Conservation (phyloP, 495 filamentous ascomycete genomes). For the Rhypophila decipiens region DNA sequence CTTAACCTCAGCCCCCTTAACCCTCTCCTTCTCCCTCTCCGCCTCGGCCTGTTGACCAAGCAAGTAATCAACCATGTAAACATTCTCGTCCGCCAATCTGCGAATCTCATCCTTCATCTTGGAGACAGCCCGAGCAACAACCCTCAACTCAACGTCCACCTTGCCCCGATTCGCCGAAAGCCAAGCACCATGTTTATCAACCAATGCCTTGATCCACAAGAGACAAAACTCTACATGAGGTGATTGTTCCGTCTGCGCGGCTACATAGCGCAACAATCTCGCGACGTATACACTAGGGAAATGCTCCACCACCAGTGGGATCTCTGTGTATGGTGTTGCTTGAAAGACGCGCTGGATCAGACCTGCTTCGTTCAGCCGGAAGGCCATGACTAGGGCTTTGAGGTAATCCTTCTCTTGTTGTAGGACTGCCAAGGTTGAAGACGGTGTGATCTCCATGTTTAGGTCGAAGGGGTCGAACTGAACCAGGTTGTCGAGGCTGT, state of each 20-base stretch:
- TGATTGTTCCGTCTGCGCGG: slow-evolving; percentile 76
- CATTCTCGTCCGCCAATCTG: slow-evolving; percentile 76
- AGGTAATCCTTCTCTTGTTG: slow-evolving; percentile 70
- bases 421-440: slow-evolving; percentile 69
- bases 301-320: slow-evolving; percentile 68
- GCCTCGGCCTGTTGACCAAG: slow-evolving; percentile 43
- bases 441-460: slow-evolving; percentile 84
- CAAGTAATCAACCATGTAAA: slow-evolving; percentile 79
- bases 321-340: slow-evolving; percentile 66
- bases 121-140: slow-evolving; percentile 66
- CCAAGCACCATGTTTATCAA: slow-evolving; percentile 75
- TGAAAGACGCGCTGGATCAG: slow-evolving; percentile 82
- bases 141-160: slow-evolving; percentile 73
- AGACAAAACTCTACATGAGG: slow-evolving; percentile 93
- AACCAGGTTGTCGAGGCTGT: slow-evolving; percentile 73
- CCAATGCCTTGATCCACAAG: slow-evolving; percentile 80
- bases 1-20: slow-evolving; percentile 2
- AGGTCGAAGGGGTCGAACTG: slow-evolving; percentile 95
- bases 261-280: slow-evolving; percentile 76
- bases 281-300: slow-evolving; percentile 83
- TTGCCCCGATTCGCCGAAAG: slow-evolving; percentile 69
- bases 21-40: slow-evolving; percentile 11
- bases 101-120: slow-evolving; percentile 70
- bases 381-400: slow-evolving; percentile 92
- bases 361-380: slow-evolving; percentile 77